Percentiles rank a stretch among this genome's conserved stretches.
Evolutionary conservation across 2,329 filamentous ascomycete species (phyloP).

Genomic region (Hymenoscyphus albidus): DNA sequence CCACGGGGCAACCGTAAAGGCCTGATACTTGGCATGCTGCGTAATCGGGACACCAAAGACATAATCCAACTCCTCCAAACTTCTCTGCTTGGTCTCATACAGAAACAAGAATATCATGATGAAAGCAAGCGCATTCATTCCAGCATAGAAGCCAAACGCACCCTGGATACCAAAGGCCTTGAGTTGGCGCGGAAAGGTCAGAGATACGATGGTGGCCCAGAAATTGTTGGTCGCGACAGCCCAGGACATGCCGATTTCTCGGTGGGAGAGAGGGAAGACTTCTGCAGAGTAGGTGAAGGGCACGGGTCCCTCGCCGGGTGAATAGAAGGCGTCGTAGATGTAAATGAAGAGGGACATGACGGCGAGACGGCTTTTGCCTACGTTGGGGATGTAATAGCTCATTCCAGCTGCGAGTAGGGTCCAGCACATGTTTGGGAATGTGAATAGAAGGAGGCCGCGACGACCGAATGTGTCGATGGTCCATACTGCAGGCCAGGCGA

Average conservation of each 20-base stretch:
- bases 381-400: slow-evolving; percentile 7
- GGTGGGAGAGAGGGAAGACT: slow-evolving; percentile 58
- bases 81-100: slow-evolving; percentile 51
- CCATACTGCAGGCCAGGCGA: slow-evolving; percentile 53
- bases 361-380: background rate
- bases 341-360: slow-evolving; percentile 60
- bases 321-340: slow-evolving; percentile 63
- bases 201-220: slow-evolving; percentile 55
- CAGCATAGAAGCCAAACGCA: slow-evolving; percentile 53
- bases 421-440: slow-evolving; percentile 64
- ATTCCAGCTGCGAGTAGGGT: slow-evolving; percentile 53
- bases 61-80: slow-evolving; percentile 28
- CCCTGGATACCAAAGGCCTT: slow-evolving; percentile 41
- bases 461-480: slow-evolving; percentile 64
- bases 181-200: slow-evolving; percentile 43
- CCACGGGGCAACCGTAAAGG: slow-evolving; percentile 54
- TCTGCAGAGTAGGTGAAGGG: slow-evolving; percentile 59
- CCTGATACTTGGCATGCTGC: slow-evolving; percentile 15
- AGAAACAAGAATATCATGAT: slow-evolving; percentile 52
- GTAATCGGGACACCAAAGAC: slow-evolving; percentile 11
- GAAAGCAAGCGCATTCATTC: slow-evolving; percentile 51
- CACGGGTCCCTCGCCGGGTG: slow-evolving; percentile 57
- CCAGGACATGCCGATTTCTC: slow-evolving; percentile 60
- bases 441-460: slow-evolving; percentile 56
- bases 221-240: slow-evolving; percentile 58